Evolutionary conservation across 1,139 yeast genomes (phyloP).

Genomic region (Blastobotrys elegans): DNA sequence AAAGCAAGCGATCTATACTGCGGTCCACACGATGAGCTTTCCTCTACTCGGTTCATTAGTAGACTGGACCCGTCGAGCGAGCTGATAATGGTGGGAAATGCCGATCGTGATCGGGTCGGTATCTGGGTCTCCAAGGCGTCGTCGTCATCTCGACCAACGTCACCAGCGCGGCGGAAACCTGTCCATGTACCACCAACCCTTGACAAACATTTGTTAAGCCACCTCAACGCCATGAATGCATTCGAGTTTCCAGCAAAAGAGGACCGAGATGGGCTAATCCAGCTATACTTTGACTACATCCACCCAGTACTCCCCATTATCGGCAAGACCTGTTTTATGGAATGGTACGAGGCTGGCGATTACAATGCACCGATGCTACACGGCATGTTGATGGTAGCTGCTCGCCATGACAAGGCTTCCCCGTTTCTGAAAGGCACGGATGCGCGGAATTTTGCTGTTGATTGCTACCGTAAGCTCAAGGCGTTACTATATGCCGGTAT

Average conservation of each 20-base stretch:
- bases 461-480: slow-evolving; percentile 31
- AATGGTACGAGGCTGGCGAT: slow-evolving; percentile 12
- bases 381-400: slow-evolving; percentile 23
- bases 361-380: slow-evolving; percentile 21
- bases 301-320: slow-evolving; percentile 60
- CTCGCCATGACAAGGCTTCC: slow-evolving; percentile 21
- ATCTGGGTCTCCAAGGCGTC: slow-evolving; percentile 17
- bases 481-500: slow-evolving; percentile 42
- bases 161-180: background rate
- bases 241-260: slow-evolving; percentile 52
- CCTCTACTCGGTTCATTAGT: slow-evolving; percentile 16
- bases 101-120: slow-evolving; percentile 21
- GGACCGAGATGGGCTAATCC: slow-evolving; percentile 47
- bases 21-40: slow-evolving; percentile 11
- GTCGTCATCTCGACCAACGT: background rate
- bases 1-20: slow-evolving; percentile 11
- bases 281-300: slow-evolving; percentile 52
- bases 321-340: slow-evolving; percentile 29
- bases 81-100: slow-evolving; percentile 14
- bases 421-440: slow-evolving; percentile 16
- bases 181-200: slow-evolving; percentile 18
- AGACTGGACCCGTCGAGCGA: slow-evolving; percentile 22
- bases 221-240: slow-evolving; percentile 34
- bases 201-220: slow-evolving; percentile 18
- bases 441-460: slow-evolving; percentile 24